Base-by-base conservation (phyloP, 2,329 filamentous ascomycete genomes). In the Didymella pomorum region DNA sequence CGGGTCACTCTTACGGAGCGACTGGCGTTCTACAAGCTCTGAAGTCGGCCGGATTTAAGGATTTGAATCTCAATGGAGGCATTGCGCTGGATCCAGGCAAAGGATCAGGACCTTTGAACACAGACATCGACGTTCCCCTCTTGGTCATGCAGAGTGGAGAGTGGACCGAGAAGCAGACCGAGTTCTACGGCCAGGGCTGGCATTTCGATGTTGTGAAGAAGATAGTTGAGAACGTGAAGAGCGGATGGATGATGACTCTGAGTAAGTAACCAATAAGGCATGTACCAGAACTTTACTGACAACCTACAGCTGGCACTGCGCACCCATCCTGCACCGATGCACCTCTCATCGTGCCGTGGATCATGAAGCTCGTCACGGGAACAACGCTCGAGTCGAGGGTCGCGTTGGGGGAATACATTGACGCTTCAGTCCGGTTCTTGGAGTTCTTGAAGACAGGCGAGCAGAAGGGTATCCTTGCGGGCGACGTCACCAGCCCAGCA, bases 81-180 rank as follows among this genome's bases (percentile, higher is more conserved):
- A 83, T 90, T 59, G 81, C 86, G 48, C 80, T 90, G 28, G 88
- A 90, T 70, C 87, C 88, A 0, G 88, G 88, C 51, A 90, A 90
- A 72, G 76, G 78, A 2, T 87, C 83, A 61, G 88, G 88, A 0
- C 84, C 80, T 0, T 78, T 90, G 11, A 89, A 89, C 74, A 71
- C 79, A 57, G 80, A 87, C 39, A 80, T 89, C 60, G 67, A 79
- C 28, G 83, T 87, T 1, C 87, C 88, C 1, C 71, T 87, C 2
- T 74, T 89, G 45, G 78, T 90, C 26, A 78, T 89, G 37, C 85
- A 90, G 75, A 89, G 86, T 46, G 82, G 86, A 59, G 84, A 86
- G 8, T 90, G 88, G 87, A 88, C 85, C 31, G 79, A 79, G 31
- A 77, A 79, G n/a, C 73, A 78, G 58, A 83, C 80, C 31, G 68